Base-by-base conservation (phyloP, 768 basidiomycete species). In the Leccinum boreale region DNA sequence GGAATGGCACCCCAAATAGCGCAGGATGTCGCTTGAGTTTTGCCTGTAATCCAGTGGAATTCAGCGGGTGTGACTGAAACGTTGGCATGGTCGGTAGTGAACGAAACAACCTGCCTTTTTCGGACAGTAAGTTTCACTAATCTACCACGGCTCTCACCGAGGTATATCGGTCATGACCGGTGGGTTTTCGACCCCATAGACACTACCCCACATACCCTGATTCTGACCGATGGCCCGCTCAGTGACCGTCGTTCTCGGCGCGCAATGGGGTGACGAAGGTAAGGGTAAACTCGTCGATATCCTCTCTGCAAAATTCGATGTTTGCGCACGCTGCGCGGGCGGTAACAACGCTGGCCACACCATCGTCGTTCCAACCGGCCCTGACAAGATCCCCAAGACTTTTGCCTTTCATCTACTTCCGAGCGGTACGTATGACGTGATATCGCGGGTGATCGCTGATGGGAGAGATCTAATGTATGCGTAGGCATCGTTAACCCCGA, bases 311-410 rank as follows among this genome's bases (percentile, higher is more conserved):
- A 84, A 95, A 45, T 81, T 84, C 58, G 97, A 99, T 73, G 72
- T 98, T 70, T 98, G 95, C 67, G 96, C 94, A 19, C 84, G 97
- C 49, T 98, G 94, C 71, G 97, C 97, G 12, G 97, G 97, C 14
- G 97, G 97, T 11, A 98, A 98, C 78, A 99, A 99, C 71, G 97
- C 97, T 23, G 97, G 97, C 2, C 97, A 99, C 76, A 98, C 97
- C 23, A 98, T 99, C 72, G 89, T 99, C 62, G 92, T 86, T 5
- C 86, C 88, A 5, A 72, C 83, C 24, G 82, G 84, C 11, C 81
- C 85, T 48, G 83, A 91, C 58, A 82, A 83, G 47, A 78, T 84
- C 57, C 84, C 85, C 74, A 94, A 83, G 63, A 94, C 86, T 2
- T 98, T 90, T 74, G 94, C 94, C 39, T 99, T 99, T 74, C 97